Evolutionary conservation across 228 moss, liverwort and hornwort genomes (phyloP), one percentile per base, ranked within the genome.

Genomic region (Sphagnum fallax): DNA sequence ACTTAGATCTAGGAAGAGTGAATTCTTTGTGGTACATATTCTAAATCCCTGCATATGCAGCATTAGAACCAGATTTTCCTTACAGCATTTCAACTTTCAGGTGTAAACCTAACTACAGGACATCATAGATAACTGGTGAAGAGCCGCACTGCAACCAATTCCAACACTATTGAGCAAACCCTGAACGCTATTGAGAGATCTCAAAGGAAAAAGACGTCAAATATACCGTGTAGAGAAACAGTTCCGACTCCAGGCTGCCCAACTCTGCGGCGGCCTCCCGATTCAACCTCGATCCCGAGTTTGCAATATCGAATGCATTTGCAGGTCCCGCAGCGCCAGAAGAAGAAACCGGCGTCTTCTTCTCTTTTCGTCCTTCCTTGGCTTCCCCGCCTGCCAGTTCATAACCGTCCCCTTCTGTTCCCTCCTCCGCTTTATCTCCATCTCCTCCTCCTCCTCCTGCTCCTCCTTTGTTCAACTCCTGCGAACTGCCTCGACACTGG

Each of bases 231-330:
- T 83, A 87, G 5, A 83, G 72, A 57, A 71, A 75, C 47, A 87
- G 69, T 70, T 87, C 87, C 13, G 83, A 83, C 63, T 87, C 87
- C 76, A 87, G 70, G 47, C 74, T 78, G 12, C 61, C 78, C 48
- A 74, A 68, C 51, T 73, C 51, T 14, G 70, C 75, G 5, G 73
- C 63, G 6, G 70, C 61, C 55, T 55, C 32, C 57, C 52, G 49
- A 62, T 70, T 62, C 70, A 70, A 8, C 8, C 62, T 62, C 14
- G 67, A 52, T 6, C 10, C 8, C 7, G 64, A 65, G 64, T 49
- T 65, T 5, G 64, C 47, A 48, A 65, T 1, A 13, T 18, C 49
- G 8, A 48, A 65, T n/a, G 64, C 64, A 49, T 48, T 65, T 49
- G 64, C 49, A 6, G 62, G 18, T 16, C 62, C 62, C 6, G 62